Percentiles rank a stretch among this genome's conserved stretches.
These are phyloP conservation scores for Peribolospora kevripleyi DNA, from an alignment of 768 basidiomycete genomes.

Conservation along the genomic window DNA sequence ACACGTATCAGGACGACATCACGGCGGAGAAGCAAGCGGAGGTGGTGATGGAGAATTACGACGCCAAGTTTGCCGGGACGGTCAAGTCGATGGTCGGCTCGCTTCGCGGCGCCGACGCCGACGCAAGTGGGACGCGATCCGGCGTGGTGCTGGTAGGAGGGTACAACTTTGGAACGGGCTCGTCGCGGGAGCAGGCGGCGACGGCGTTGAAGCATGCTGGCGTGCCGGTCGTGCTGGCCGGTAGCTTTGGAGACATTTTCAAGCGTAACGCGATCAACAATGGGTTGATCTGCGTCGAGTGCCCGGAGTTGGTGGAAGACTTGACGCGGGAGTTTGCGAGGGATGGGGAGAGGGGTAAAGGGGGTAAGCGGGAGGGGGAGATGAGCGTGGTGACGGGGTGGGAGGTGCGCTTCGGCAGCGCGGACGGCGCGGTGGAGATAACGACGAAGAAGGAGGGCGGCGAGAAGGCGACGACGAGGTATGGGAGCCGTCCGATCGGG, in stretches of 20 bases:
- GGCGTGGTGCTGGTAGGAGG: conserved; percentile 72
- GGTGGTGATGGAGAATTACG: conserved; percentile 99
- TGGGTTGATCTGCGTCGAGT: conserved; percentile 81
- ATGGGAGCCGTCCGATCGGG: conserved; percentile 54
- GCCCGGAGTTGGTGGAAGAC: conserved; percentile 64
- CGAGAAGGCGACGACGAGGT: conserved; percentile 30
- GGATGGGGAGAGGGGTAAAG: conserved; percentile 48
- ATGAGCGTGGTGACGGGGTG: conserved; percentile 56
- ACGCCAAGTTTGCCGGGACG: conserved; percentile 53
- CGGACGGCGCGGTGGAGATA: conserved; percentile 44
- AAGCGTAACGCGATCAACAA: conserved; percentile 99
- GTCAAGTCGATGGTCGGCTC: conserved; percentile 30
- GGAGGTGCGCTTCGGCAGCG: conserved; percentile 40
- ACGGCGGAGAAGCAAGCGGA: conserved; percentile 80
- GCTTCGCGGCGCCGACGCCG: conserved; percentile 15
- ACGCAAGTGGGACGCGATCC: conserved; percentile 20
- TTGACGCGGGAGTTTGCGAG: conserved; percentile 50
- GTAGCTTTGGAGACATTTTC: conserved; percentile 97
- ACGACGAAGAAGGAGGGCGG: conserved; percentile 19
- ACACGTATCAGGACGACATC: conserved; percentile 98
- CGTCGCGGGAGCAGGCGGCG: conserved; percentile 92
- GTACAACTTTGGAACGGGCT: conserved; percentile 97
- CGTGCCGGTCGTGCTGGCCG: conserved; percentile 78
- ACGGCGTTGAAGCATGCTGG: conserved; percentile 90
- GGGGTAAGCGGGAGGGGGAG: conserved; percentile 48